Conservation (phyloP, 768 basidiomycete species). For the Serendipita sp. region DNA sequence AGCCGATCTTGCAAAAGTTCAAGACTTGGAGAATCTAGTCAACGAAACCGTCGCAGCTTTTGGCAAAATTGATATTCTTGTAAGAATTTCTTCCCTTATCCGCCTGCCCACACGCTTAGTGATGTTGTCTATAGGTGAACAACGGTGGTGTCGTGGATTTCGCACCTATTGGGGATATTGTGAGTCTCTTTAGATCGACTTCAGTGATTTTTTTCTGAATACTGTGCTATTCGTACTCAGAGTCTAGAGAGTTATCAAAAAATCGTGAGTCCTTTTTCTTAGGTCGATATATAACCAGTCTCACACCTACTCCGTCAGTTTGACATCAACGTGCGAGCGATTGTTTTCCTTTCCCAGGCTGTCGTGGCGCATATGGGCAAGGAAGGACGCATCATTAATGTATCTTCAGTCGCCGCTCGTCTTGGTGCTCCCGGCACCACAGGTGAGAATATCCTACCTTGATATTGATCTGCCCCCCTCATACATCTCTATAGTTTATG, state of each 20-base stretch:
- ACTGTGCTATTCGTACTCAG: neutral
- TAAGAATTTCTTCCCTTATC: slow-evolving; percentile 12
- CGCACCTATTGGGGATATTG: slow-evolving; percentile 27
- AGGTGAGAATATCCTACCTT: slow-evolving; percentile 25
- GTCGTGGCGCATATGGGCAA: neutral
- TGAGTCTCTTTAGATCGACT: neutral
- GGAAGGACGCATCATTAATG: neutral
- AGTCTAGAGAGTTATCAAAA: neutral
- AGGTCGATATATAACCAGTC: neutral
- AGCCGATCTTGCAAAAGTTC: slow-evolving; percentile 34
- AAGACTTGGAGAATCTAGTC: slow-evolving; percentile 32
- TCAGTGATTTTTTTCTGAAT: no score
- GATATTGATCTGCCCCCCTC: slow-evolving; percentile 27
- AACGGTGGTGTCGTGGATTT: slow-evolving; percentile 36
- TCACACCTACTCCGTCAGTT: slow-evolving; percentile 21
- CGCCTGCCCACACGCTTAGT: no score
- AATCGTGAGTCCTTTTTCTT: neutral
- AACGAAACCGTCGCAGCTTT: slow-evolving; percentile 32
- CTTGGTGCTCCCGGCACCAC: neutral
- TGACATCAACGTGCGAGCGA: slow-evolving; percentile 41
- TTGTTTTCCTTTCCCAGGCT: slow-evolving; percentile 35
- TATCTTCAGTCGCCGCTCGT: neutral
- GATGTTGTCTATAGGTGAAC: slow-evolving; percentile 22
- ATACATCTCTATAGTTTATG: slow-evolving; percentile 30
- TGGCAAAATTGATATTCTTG: slow-evolving; percentile 40